Evolutionary conservation across 306 rosid species (phyloP).

Genomic region (Luffa acutangula): DNA sequence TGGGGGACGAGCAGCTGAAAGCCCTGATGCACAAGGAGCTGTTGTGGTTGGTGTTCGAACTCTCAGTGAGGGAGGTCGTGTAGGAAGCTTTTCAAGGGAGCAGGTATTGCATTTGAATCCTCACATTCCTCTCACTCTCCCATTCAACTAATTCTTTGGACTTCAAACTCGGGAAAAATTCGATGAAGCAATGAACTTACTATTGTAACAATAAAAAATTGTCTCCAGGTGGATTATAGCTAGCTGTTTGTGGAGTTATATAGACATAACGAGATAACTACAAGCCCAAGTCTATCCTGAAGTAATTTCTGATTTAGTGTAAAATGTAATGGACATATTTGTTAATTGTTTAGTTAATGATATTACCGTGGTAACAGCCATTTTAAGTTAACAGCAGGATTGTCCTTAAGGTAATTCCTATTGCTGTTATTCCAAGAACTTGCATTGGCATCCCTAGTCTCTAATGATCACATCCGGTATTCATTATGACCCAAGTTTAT

Average conservation of each 20-base stretch:
- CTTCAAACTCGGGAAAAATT: neutral
- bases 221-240: neutral
- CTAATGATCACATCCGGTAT: neutral
- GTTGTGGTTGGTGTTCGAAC: conserved; percentile 99
- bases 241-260: neutral
- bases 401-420: neutral
- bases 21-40: conserved; percentile 69
- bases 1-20: conserved; percentile 95
- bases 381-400: neutral
- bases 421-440: neutral
- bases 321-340: neutral
- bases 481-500: neutral
- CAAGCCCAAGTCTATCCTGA: too few relatives aligned
- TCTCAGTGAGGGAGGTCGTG: conserved; percentile 99
- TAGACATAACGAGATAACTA: neutral
- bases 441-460: neutral
- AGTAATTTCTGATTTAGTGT: neutral
- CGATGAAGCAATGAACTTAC: neutral
- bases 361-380: neutral
- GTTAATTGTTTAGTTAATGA: neutral
- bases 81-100: conserved; percentile 93
- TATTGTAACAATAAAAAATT: neutral
- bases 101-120: conserved; percentile 40
- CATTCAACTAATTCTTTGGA: neutral
- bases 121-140: neutral